These are phyloP conservation scores for Solanum tacnaense DNA, from an alignment of 257 asterid genomes.

Conservation along the genomic window DNA sequence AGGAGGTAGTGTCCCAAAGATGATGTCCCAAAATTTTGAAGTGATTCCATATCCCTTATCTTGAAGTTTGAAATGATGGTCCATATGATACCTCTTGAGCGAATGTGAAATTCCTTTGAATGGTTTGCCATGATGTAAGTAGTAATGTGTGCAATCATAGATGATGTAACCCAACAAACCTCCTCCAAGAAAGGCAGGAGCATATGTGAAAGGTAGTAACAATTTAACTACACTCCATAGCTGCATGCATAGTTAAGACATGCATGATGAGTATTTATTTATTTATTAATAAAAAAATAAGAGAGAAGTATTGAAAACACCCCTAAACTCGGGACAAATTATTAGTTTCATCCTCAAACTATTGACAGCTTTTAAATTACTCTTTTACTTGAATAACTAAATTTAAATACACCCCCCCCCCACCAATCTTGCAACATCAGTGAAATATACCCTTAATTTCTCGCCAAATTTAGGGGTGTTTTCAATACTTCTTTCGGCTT, in stretches of 20 bases:
- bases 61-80: slow-evolving; percentile 87
- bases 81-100: slow-evolving; percentile 84
- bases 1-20: slow-evolving; percentile 74
- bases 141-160: slow-evolving; percentile 87
- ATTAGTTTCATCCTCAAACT: not conserved
- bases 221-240: slow-evolving; percentile 50
- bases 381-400: not conserved
- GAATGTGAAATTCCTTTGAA: slow-evolving; percentile 34
- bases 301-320: not conserved
- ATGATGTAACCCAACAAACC: slow-evolving; percentile 75
- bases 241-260: slow-evolving; percentile 23
- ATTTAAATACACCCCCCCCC: too few species aligned
- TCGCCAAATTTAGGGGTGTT: not conserved
- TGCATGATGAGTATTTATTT: not conserved
- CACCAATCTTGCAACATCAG: too few species aligned
- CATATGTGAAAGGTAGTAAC: slow-evolving; percentile 40
- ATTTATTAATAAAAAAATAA: too few species aligned
- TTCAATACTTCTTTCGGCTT: not conserved
- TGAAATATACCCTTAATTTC: not conserved
- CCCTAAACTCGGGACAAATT: not conserved
- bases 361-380: not conserved
- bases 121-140: slow-evolving; percentile 86
- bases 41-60: slow-evolving; percentile 86
- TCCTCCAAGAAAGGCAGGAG: slow-evolving; percentile 81
- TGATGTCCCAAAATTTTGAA: slow-evolving; percentile 81